These are phyloP conservation scores for Gracilaria gracilis DNA, from an alignment of 23 red algal species.

Conservation along the genomic window DNA sequence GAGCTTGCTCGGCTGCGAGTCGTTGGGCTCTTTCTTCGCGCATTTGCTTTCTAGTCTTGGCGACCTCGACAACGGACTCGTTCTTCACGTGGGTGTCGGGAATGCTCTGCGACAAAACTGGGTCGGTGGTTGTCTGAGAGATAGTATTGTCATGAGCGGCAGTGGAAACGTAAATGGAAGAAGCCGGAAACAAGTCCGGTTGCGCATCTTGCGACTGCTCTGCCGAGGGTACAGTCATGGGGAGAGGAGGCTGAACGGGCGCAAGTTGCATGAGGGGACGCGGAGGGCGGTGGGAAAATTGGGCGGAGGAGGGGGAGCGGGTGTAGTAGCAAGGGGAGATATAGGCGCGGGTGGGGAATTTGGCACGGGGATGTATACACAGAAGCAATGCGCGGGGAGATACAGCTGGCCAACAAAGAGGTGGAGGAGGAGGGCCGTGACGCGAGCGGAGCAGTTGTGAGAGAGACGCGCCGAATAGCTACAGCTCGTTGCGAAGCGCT, in stretches of 20 bases:
- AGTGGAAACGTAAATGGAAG: conserved; percentile 7
- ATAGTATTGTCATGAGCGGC: neutral
- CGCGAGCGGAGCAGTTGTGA: neutral
- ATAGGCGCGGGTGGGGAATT: neutral
- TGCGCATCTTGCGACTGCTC: neutral
- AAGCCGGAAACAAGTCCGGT: neutral
- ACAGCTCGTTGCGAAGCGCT: neutral
- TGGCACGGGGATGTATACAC: neutral
- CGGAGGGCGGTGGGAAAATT: neutral
- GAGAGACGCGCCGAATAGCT: neutral
- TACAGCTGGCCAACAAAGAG: neutral
- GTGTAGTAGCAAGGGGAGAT: neutral
- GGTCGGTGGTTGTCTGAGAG: neutral
- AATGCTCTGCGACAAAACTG: neutral
- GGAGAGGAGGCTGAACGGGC: conserved; percentile 16
- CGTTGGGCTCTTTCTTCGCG: conserved; percentile 40
- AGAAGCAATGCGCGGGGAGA: neutral
- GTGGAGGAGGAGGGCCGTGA: neutral
- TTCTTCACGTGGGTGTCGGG: neutral
- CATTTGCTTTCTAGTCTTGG: conserved; percentile 36
- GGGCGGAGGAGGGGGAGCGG: neutral
- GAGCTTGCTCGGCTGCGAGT: conserved; percentile 55
- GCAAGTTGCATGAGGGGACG: conserved; percentile 7
- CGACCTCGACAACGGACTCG: conserved; percentile 6
- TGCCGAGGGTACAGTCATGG: conserved; percentile 1